Conservation (phyloP, 495 filamentous ascomycete species). For the Aspergillus mulundensis region DNA sequence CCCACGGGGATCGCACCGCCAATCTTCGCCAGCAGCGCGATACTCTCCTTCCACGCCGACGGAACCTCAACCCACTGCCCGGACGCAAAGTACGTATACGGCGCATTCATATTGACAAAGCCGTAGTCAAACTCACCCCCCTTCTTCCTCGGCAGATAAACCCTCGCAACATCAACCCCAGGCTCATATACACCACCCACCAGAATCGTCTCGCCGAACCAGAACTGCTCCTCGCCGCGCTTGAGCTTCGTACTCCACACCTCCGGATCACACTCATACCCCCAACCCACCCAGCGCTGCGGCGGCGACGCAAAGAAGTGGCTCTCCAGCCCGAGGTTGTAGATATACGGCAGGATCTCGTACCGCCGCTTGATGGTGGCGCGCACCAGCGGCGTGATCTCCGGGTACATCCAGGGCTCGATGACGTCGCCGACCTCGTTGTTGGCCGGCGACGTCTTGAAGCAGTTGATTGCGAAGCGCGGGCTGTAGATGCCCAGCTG, state of each 20-base stretch:
- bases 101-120: slow-evolving; percentile 58
- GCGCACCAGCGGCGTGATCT: slow-evolving; percentile 55
- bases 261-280: slow-evolving; percentile 58
- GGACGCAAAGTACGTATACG: slow-evolving; percentile 53
- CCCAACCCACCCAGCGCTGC: slow-evolving; percentile 67
- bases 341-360: slow-evolving; percentile 65
- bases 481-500: slow-evolving; percentile 65
- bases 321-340: slow-evolving; percentile 56
- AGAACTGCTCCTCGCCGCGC: slow-evolving; percentile 62
- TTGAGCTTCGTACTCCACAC: slow-evolving; percentile 56
- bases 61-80: slow-evolving; percentile 59
- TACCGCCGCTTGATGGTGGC: slow-evolving; percentile 63
- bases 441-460: slow-evolving; percentile 61
- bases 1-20: slow-evolving; percentile 58
- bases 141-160: slow-evolving; percentile 56
- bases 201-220: slow-evolving; percentile 64
- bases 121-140: slow-evolving; percentile 43
- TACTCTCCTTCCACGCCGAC: slow-evolving; percentile 55
- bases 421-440: slow-evolving; percentile 63
- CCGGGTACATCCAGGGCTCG: slow-evolving; percentile 69
- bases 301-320: slow-evolving; percentile 54
- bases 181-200: slow-evolving; percentile 63
- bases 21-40: slow-evolving; percentile 58
- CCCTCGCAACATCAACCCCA: slow-evolving; percentile 43
- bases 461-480: slow-evolving; percentile 71